Conservation (phyloP, 2,329 filamentous ascomycete species). For the Alternaria sp. region DNA sequence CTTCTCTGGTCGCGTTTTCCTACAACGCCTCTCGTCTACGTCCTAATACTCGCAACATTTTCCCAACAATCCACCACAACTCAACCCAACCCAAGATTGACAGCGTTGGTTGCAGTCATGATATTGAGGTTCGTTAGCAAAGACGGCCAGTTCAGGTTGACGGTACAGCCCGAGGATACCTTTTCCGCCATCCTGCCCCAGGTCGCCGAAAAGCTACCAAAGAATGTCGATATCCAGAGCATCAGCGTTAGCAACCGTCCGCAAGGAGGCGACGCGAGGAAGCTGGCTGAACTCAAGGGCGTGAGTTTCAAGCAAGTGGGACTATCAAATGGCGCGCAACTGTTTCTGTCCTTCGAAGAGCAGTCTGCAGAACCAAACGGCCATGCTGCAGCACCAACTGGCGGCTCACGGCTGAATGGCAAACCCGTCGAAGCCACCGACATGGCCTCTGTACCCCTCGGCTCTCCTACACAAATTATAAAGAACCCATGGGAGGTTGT, state of each 20-base stretch:
- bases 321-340: conserved; percentile 81
- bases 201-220: conserved; percentile 68
- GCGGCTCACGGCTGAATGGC: conserved; percentile 77
- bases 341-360: conserved; percentile 84
- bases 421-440: conserved; percentile 76
- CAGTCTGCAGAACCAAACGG: conserved; percentile 62
- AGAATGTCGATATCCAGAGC: conserved; percentile 62
- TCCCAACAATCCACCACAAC: neutral
- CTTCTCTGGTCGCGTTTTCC: conserved; percentile 1
- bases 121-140: conserved; percentile 63
- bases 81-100: neutral
- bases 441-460: conserved; percentile 68
- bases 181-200: conserved; percentile 69
- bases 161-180: conserved; percentile 75
- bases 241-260: conserved; percentile 69
- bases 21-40: neutral
- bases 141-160: conserved; percentile 87
- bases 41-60: neutral
- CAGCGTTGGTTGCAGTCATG: conserved; percentile 60
- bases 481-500: conserved; percentile 95
- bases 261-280: conserved; percentile 66
- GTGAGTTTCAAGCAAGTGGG: conserved; percentile 67
- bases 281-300: conserved; percentile 61
- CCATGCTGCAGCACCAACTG: conserved; percentile 44
- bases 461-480: conserved; percentile 68